Percentiles rank a stretch among this genome's conserved stretches.
These are phyloP conservation scores for Irineochytrium annulatum DNA, from an alignment of 192 early-diverging fungal species.

Conservation along the genomic window DNA sequence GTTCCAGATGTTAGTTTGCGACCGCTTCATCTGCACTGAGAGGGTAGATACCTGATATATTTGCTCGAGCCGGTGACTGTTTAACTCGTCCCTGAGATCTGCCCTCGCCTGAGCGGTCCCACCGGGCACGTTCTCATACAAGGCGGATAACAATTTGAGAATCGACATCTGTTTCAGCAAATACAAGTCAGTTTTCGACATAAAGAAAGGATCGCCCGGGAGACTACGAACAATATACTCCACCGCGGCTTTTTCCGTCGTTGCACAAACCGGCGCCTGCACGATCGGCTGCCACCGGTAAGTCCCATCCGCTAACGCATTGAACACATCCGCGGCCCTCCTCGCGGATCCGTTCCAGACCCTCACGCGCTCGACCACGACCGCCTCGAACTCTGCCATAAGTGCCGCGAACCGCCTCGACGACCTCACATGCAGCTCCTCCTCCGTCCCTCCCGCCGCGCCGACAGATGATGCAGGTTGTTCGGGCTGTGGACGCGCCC, in stretches of 20 bases:
- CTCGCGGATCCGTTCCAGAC: not conserved
- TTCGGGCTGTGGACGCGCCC: no score
- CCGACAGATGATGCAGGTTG: no score
- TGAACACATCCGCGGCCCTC: slow-evolving; percentile 2
- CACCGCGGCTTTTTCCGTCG: not conserved
- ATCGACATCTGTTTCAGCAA: no score
- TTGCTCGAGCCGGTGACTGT: not conserved
- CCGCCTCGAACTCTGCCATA: slow-evolving; percentile 5
- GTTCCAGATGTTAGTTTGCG: not conserved
- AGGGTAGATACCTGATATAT: not conserved
- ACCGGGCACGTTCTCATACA: not conserved
- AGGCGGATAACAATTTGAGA: not conserved
- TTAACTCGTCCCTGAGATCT: not conserved
- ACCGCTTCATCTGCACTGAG: no score
- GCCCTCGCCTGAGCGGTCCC: not conserved
- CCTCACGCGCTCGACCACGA: not conserved
- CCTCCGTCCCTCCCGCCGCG: no score
- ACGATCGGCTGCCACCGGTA: slow-evolving; percentile 15
- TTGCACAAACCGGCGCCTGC: not conserved
- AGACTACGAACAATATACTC: not conserved
- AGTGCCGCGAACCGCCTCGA: no score
- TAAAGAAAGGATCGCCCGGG: not conserved
- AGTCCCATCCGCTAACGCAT: slow-evolving; percentile 7
- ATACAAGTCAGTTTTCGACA: no score
- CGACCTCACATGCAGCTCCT: no score